These are phyloP conservation scores for Candida labiduridarum DNA, from an alignment of 1,139 yeast species.

Conservation along the genomic window DNA sequence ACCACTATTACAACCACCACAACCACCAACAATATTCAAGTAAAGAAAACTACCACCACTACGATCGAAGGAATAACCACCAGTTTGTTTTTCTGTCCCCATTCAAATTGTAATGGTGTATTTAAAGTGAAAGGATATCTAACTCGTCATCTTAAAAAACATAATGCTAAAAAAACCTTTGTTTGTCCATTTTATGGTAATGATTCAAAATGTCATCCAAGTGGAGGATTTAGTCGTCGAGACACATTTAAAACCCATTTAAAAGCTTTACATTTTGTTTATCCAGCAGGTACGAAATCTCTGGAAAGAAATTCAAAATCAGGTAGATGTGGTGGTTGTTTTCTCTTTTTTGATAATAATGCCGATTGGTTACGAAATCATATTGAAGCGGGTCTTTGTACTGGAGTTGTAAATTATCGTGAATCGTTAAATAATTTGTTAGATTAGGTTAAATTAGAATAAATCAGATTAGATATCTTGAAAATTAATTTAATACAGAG, in stretches of 20 bases:
- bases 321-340: constrained; percentile 63
- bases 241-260: constrained; percentile 62
- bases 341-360: constrained; percentile 49
- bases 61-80: constrained; percentile 14
- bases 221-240: constrained; percentile 60
- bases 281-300: constrained; percentile 60
- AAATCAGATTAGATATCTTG: not conserved
- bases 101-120: constrained; percentile 43
- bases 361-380: constrained; percentile 53
- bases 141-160: constrained; percentile 59
- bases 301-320: constrained; percentile 41
- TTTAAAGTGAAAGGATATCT: constrained; percentile 60
- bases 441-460: not conserved
- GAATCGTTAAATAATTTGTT: constrained; percentile 8
- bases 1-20: constrained; percentile 15
- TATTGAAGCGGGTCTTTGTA: constrained; percentile 49
- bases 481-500: too few relatives aligned
- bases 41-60: constrained; percentile 16
- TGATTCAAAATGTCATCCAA: constrained; percentile 58
- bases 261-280: constrained; percentile 58
- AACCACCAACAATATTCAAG: constrained; percentile 17
- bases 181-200: constrained; percentile 53
- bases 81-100: constrained; percentile 27
- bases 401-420: constrained; percentile 33
- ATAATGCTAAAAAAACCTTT: constrained; percentile 51